A percentile compares a stretch with the other conserved stretches of the same genome.
These are phyloP conservation scores for Paxillus rubicundulus DNA, from an alignment of 768 basidiomycete genomes.

Conservation along the genomic window DNA sequence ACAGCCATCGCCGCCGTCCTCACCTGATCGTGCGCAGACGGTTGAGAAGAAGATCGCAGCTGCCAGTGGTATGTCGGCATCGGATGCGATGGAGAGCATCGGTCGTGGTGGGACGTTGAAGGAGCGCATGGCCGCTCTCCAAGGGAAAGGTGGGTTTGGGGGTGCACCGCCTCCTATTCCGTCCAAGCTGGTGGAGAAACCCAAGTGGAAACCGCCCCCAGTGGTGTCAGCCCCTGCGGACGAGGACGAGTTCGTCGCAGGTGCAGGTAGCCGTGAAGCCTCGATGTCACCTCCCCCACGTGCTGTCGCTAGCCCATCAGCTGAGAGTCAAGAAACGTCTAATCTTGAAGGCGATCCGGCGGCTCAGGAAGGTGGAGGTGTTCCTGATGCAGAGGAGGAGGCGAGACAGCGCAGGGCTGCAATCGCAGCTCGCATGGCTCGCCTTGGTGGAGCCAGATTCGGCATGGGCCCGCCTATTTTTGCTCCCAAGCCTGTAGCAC, in stretches of 20 bases:
- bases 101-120: constrained; percentile 76
- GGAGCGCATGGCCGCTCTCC: constrained; percentile 93
- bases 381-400: constrained; percentile 56
- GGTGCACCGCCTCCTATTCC: constrained; percentile 47
- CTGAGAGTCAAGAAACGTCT: constrained; percentile 11
- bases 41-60: constrained; percentile 22
- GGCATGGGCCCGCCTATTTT: constrained; percentile 79
- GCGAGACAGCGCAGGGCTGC: constrained; percentile 79
- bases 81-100: constrained; percentile 88
- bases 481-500: constrained; percentile 48
- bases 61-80: constrained; percentile 65
- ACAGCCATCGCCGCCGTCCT: constrained; percentile 44
- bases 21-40: constrained; percentile 14
- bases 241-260: constrained; percentile 36
- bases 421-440: constrained; percentile 91
- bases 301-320: constrained; percentile 13
- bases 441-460: constrained; percentile 79
- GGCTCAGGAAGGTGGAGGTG: constrained; percentile 21
- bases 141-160: constrained; percentile 81
- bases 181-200: constrained; percentile 58
- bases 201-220: constrained; percentile 86
- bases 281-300: constrained; percentile 38
- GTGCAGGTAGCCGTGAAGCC: constrained; percentile 21
- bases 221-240: constrained; percentile 43
- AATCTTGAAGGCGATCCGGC: constrained; percentile 29